phyloP scores from a whole-genome alignment of 805 yeast genomes.

The Spencermartinsiella europaea region DNA sequence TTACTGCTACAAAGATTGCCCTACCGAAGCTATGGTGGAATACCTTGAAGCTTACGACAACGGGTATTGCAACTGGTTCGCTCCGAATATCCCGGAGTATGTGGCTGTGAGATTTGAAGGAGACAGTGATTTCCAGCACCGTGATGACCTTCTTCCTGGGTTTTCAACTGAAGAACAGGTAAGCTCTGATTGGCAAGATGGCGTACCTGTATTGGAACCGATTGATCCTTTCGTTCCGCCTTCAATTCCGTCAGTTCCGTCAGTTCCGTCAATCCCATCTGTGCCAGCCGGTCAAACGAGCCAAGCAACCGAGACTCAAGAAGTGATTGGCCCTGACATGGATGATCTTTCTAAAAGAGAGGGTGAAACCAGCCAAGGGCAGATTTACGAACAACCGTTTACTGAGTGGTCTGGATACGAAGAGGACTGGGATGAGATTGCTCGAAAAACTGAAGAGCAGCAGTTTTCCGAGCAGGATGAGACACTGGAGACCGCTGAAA shows the following conservation, averaged over 20 bases:
- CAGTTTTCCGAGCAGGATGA: background rate
- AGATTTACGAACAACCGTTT: too few relatives aligned
- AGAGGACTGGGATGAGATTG: background rate
- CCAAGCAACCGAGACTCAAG: too few relatives aligned
- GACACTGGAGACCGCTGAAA: background rate
- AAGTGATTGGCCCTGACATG: too few relatives aligned
- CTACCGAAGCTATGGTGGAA: background rate
- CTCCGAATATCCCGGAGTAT: background rate
- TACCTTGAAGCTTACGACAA: conserved; percentile 7
- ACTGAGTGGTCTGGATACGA: too few relatives aligned
- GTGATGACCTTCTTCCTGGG: conserved; percentile 15
- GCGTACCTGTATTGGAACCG: too few relatives aligned
- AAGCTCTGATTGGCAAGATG: background rate
- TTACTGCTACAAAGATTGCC: conserved; percentile 9
- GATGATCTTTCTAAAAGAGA: too few relatives aligned
- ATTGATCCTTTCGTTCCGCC: too few relatives aligned
- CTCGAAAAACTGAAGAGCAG: background rate
- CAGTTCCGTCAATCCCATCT: too few relatives aligned
- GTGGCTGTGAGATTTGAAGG: conserved; percentile 19
- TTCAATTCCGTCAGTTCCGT: too few relatives aligned
- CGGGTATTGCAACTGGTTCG: conserved; percentile 8
- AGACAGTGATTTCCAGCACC: conserved; percentile 17
- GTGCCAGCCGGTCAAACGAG: too few relatives aligned
- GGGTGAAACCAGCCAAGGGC: too few relatives aligned
- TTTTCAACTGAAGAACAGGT: background rate